Evolutionary conservation across 2,329 filamentous ascomycete genomes (phyloP).

Genomic region (Oidium heveae): DNA sequence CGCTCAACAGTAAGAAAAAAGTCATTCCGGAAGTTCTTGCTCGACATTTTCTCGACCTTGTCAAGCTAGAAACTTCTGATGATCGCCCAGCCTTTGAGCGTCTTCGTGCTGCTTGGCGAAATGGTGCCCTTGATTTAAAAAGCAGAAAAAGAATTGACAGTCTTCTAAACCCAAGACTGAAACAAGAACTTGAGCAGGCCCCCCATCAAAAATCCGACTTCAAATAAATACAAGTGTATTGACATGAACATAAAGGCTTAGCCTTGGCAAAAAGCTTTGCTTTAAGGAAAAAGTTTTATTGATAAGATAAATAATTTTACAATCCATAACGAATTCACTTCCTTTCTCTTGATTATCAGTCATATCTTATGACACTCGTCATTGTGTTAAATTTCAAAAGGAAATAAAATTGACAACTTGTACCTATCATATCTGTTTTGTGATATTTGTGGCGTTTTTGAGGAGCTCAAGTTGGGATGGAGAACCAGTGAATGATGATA

Average conservation of each 20-base stretch:
- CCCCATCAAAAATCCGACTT: conserved; percentile 7
- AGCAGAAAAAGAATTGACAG: conserved; percentile 30
- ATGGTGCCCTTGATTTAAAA: conserved; percentile 26
- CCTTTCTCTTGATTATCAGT: background rate
- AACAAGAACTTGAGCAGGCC: conserved; percentile 22
- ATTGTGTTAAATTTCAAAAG: background rate
- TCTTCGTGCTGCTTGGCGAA: conserved; percentile 25
- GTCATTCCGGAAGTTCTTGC: conserved; percentile 27
- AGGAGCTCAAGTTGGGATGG: background rate
- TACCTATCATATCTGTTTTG: background rate
- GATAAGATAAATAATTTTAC: background rate
- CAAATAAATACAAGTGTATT: background rate
- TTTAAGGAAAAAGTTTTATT: background rate
- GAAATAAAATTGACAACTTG: background rate
- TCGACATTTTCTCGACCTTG: conserved; percentile 27
- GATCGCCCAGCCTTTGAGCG: conserved; percentile 23
- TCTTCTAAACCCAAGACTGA: conserved; percentile 24
- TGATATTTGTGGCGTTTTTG: background rate
- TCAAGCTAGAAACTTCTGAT: conserved; percentile 15
- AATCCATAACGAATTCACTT: background rate
- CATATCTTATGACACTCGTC: background rate
- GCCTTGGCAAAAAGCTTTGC: background rate
- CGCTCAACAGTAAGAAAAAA: conserved; percentile 22
- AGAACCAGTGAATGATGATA: background rate
- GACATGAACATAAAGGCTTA: background rate